Base-by-base conservation (phyloP, 106 monocot species). In the Hemerocallis citrina region DNA sequence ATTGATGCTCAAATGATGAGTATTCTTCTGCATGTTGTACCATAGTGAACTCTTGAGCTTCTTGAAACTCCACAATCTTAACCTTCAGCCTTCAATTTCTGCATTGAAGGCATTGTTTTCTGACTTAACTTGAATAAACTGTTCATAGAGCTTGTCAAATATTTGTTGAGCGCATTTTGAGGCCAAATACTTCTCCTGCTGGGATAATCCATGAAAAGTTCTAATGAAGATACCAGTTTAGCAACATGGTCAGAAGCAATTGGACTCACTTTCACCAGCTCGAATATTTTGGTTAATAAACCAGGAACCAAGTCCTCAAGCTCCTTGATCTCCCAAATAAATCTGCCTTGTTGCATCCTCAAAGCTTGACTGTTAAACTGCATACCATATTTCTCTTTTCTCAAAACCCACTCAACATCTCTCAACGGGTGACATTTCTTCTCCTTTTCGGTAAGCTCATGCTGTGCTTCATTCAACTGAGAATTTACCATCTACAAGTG, bases 21-120 rank as follows among this genome's bases (percentile, higher is more conserved):
- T 84, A 92, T 69, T 98, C 98, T 40, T 98, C 88, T 46, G 77
- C 98, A 88, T 92, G 84, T 61, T 98, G 92, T 28, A 92, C 91
- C 88, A 98, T 85, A 59, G 71, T 60, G 74, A 82, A 79, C 64
- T 98, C 88, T 61, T 92, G 85, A 33, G 68, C 70, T 75, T 80
- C 92, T 71, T 88, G 82, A 57, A 85, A 46, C 55, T 98, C 92
- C n/a, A 74, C 21, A 47, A 82, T 71, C 77, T 72, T 85, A 32
- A 38, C 50, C 36, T 75, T 77, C 21, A 82, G 55, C 1, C 69
- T 59, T 74, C 70, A 63, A 64, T 77, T 75, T 88, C 74, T 35
- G 42, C 24, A 16, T 60, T 79, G 9, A 85, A 66, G 35, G 33
- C 56, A 54, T 65, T 59, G 63, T 73, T 82, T 79, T 88, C 88